Evolutionary conservation across 495 filamentous ascomycete genomes (phyloP), one percentile per base, ranked within the genome.

Genomic region (Halenospora varia): DNA sequence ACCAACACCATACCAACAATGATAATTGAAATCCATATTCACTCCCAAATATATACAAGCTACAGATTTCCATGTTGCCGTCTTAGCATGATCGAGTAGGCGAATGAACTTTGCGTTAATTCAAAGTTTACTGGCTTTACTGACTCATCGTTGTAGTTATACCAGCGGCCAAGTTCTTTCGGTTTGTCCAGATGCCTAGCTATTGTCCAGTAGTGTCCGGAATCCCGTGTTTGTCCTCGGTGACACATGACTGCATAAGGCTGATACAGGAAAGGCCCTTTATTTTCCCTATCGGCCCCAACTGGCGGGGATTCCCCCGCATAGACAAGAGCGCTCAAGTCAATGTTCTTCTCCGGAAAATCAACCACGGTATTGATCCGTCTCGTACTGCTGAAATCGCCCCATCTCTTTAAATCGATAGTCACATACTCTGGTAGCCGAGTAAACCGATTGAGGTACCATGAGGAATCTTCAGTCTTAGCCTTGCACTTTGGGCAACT

Each of bases 201-300:
- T 0, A 60, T n/a, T 2, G 65, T 51, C 48, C 64, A 69, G 62
- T 80, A 82, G 51, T 82, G 79, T 0, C 79, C 79, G n/a, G n/a
- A n/a, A 11, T 58, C 47, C 10, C 59, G 61, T 15, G 70, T 55
- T 3, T 19, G 11, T 0, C 15, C 51, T 0, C 35, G 70, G 35
- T 55, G 45, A 45, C 79, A 76, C 42, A 69, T 70, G n/a, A 79
- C 71, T 29, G 70, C 76, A 62, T 74, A 79, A 45, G 72, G 71
- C 22, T 77, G 70, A 59, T 80, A 82, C 0, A 48, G 17, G 51
- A 74, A 67, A 13, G 59, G 52, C 60, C 0, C 1, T 13, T 52
- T 47, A 47, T 68, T 68, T 15, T 63, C 68, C 6, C 20, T 61
- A 24, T 55, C 53, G 19, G 13, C 41, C 10, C n/a, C 6, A 17